A percentile compares a stretch with the other conserved stretches of the same genome.
These are phyloP conservation scores for Sporothrix curviconia DNA, from an alignment of 2,329 filamentous ascomycete species.

Conservation along the genomic window DNA sequence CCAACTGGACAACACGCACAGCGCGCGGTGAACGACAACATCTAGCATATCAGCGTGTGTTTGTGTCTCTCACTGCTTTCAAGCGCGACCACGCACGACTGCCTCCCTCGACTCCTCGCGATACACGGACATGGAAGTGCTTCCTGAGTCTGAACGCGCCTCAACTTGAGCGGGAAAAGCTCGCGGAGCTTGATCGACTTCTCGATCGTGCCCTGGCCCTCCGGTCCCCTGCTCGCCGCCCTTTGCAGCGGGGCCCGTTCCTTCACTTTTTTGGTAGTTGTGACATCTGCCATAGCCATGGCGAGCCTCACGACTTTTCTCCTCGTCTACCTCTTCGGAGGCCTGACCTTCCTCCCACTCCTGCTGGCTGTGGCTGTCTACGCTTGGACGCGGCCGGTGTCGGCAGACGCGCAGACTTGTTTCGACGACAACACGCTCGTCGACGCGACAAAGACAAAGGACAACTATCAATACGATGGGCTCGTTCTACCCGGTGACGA, in stretches of 20 bases:
- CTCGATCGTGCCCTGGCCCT: not conserved
- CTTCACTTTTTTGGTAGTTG: no score
- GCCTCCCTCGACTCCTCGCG: not conserved
- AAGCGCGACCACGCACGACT: not conserved
- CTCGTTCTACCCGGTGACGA: slow-evolving; percentile 59
- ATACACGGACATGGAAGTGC: not conserved
- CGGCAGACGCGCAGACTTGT: slow-evolving; percentile 35
- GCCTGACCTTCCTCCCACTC: slow-evolving; percentile 79
- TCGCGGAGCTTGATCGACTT: not conserved
- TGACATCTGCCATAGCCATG: slow-evolving; percentile 35
- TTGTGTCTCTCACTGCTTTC: not conserved
- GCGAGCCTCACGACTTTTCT: slow-evolving; percentile 53
- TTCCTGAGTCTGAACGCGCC: not conserved
- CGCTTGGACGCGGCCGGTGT: slow-evolving; percentile 63
- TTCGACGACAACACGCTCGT: not conserved
- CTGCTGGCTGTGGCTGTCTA: slow-evolving; percentile 46
- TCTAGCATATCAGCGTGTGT: no score
- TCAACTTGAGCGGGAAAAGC: slow-evolving; percentile 10
- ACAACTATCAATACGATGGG: slow-evolving; percentile 4
- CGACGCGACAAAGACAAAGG: slow-evolving; percentile 13
- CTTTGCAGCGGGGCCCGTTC: not conserved
- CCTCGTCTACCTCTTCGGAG: slow-evolving; percentile 74
- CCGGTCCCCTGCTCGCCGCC: not conserved
- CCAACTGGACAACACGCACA: not conserved
- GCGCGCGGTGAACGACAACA: no score